phyloP scores from a whole-genome alignment of 495 filamentous ascomycete genomes.

The Rostrohypoxylon terebratum region DNA sequence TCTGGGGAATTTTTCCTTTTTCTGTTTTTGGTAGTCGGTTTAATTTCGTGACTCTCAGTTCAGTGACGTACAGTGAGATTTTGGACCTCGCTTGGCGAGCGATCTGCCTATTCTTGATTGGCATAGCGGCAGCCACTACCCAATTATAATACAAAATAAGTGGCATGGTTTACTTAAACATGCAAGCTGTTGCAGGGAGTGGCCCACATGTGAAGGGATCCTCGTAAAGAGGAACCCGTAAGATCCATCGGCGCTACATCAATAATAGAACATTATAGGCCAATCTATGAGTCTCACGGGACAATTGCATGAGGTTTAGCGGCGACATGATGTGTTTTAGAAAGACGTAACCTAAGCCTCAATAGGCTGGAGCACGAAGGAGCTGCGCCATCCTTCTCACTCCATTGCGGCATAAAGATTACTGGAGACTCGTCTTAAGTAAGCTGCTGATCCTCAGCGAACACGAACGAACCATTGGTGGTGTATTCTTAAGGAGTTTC shows the following conservation, averaged over 20 bases:
- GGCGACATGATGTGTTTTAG: neutral
- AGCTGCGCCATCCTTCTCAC: conserved; percentile 23
- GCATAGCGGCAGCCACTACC: neutral
- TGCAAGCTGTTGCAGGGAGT: neutral
- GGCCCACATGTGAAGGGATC: conserved; percentile 7
- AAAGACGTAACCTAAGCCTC: conserved; percentile 6
- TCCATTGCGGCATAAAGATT: neutral
- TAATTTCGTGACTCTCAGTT: conserved; percentile 1
- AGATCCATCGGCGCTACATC: conserved; percentile 2
- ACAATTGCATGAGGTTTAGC: neutral
- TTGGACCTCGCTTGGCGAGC: conserved; percentile 34
- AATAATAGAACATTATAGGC: neutral
- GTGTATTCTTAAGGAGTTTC: conserved; percentile 18
- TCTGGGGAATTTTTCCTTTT: neutral
- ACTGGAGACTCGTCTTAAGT: neutral
- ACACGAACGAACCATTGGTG: conserved; percentile 4
- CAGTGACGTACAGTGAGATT: conserved; percentile 36
- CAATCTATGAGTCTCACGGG: neutral
- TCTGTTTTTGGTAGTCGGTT: conserved; percentile 10
- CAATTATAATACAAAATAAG: conserved; percentile 14
- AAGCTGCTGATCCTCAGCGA: conserved; percentile 26
- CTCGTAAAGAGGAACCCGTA: conserved; percentile 17
- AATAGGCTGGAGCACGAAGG: conserved; percentile 19
- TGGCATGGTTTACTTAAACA: conserved; percentile 3
- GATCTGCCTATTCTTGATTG: conserved; percentile 9